phyloP scores from a whole-genome alignment of 2,329 filamentous ascomycete species.

The Hypomyces perniciosus region DNA sequence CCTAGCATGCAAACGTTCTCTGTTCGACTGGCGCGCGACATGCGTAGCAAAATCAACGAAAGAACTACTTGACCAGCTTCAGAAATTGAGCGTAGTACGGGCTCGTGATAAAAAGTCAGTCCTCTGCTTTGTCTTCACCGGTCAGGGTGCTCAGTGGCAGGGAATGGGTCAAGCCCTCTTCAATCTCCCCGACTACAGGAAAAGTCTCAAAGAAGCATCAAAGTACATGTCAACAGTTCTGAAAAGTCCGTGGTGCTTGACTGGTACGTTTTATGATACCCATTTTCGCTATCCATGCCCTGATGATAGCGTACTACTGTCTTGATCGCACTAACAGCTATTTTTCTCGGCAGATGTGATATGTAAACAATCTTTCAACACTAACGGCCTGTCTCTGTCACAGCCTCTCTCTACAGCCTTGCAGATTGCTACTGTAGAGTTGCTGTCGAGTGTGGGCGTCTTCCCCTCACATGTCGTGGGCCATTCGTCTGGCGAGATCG shows the following conservation, averaged over 20 bases:
- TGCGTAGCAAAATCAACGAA: too few species aligned
- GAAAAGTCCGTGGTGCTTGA: too few species aligned
- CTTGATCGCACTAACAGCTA: neutral
- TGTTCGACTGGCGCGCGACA: too few species aligned
- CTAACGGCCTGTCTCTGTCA: slow-evolving; percentile 12
- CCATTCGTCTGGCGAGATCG: slow-evolving; percentile 36
- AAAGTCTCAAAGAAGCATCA: slow-evolving; percentile 15
- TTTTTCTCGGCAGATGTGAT: neutral
- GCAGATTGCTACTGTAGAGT: slow-evolving; percentile 36
- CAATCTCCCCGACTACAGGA: slow-evolving; percentile 24
- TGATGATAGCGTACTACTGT: too few species aligned
- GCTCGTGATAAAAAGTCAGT: too few species aligned
- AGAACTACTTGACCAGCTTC: too few species aligned
- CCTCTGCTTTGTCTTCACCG: slow-evolving; percentile 25
- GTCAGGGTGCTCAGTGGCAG: slow-evolving; percentile 26
- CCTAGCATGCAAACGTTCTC: too few species aligned
- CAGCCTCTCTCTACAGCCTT: slow-evolving; percentile 30
- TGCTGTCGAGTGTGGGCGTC: slow-evolving; percentile 28
- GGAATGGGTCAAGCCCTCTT: slow-evolving; percentile 26
- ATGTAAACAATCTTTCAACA: slow-evolving; percentile 7
- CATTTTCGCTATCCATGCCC: too few species aligned
- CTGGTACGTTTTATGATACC: too few species aligned
- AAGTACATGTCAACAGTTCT: too few species aligned
- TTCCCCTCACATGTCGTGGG: slow-evolving; percentile 28
- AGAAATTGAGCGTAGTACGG: too few species aligned